Evolutionary conservation across 345 rosid genomes (phyloP).

Genomic region (Raphanus sativus): DNA sequence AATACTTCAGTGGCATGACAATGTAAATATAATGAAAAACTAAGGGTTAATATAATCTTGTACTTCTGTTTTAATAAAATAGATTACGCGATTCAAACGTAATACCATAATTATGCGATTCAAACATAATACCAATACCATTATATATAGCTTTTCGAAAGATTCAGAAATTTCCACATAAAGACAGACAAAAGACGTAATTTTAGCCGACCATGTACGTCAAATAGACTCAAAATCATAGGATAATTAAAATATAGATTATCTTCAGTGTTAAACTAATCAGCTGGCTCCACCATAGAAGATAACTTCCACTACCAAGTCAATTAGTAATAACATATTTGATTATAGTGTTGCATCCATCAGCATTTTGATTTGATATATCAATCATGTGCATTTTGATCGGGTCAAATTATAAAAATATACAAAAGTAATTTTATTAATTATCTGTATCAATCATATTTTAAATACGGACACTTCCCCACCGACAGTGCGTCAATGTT

Average conservation of each 20-base stretch:
- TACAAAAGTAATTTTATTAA: constrained; percentile 20
- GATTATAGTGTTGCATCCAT: neutral
- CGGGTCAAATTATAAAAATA: constrained; percentile 30
- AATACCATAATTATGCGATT: no score
- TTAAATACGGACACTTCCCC: constrained; percentile 35
- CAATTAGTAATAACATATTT: constrained; percentile 31
- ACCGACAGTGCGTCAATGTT: constrained; percentile 43
- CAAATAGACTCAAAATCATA: constrained; percentile 6
- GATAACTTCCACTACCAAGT: constrained; percentile 10
- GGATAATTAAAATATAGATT: neutral
- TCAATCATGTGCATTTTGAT: neutral
- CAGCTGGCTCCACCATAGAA: constrained; percentile 22
- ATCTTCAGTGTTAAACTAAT: neutral
- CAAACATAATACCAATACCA: neutral
- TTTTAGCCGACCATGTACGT: constrained; percentile 33
- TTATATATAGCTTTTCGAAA: neutral
- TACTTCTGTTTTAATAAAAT: no score
- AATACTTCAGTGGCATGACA: no score
- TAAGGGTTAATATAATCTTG: no score
- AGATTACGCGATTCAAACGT: no score
- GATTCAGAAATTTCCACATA: neutral
- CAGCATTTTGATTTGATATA: neutral
- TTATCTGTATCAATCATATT: constrained; percentile 21
- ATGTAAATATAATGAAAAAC: no score
- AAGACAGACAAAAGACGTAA: constrained; percentile 3